Evolutionary conservation across 768 basidiomycete species (phyloP).

Genomic region (Chalciporus pseudorubinellus): DNA sequence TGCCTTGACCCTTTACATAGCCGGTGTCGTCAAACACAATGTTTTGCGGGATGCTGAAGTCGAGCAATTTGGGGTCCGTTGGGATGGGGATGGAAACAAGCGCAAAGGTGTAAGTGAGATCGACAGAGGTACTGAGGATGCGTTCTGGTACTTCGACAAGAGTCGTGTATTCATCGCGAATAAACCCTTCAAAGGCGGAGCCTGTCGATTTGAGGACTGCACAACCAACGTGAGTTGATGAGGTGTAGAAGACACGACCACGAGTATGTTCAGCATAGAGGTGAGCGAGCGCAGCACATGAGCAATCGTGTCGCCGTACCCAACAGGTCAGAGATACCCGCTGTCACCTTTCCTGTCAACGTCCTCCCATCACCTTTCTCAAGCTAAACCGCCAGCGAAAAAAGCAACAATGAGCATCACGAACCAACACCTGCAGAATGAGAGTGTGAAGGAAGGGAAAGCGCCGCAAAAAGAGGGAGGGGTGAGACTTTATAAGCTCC

Average conservation of each 20-base stretch:
- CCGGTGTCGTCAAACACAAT: slow-evolving; percentile 8
- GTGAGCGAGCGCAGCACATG: not conserved
- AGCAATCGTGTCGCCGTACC: slow-evolving; percentile 45
- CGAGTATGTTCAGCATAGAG: not conserved
- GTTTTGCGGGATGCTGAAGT: slow-evolving; percentile 43
- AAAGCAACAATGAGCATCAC: not conserved
- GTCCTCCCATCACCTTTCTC: slow-evolving; percentile 67
- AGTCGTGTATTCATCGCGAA: slow-evolving; percentile 88
- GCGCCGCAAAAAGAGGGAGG: not conserved
- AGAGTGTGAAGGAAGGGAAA: not conserved
- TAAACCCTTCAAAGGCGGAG: slow-evolving; percentile 78
- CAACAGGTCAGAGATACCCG: slow-evolving; percentile 77
- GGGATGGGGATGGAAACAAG: slow-evolving; percentile 47
- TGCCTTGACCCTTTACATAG: slow-evolving; percentile 20
- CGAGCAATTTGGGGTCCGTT: slow-evolving; percentile 49
- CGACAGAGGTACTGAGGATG: slow-evolving; percentile 86
- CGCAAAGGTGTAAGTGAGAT: slow-evolving; percentile 66
- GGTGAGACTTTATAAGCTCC: not conserved
- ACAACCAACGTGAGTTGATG: not conserved
- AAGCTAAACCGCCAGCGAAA: slow-evolving; percentile 38
- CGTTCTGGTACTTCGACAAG: slow-evolving; percentile 81
- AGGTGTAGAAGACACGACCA: too few species aligned
- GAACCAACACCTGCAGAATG: not conserved
- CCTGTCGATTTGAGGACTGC: slow-evolving; percentile 88
- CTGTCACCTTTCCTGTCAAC: slow-evolving; percentile 57